Evolutionary conservation across 257 asterid genomes (phyloP).

Genomic region (Scutellaria baicalensis): DNA sequence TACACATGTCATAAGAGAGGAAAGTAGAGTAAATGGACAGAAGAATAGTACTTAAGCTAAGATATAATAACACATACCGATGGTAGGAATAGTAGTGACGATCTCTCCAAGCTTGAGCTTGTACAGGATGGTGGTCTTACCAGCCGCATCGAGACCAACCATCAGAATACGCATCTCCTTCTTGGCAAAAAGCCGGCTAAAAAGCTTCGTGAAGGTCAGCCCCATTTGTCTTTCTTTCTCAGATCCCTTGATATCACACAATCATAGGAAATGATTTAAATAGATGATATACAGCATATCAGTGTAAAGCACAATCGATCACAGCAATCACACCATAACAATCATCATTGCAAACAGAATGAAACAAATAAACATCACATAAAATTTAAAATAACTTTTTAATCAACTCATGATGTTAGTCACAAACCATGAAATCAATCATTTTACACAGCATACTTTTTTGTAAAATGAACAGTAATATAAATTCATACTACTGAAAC

Average conservation of each 20-base stretch:
- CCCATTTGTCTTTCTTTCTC: conserved; percentile 53
- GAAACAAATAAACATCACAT: neutral
- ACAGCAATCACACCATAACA: neutral
- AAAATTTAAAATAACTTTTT: neutral
- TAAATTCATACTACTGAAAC: neutral
- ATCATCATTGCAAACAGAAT: neutral
- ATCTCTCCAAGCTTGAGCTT: conserved; percentile 97
- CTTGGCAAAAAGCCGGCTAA: conserved; percentile 88
- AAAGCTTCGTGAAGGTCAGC: conserved; percentile 71
- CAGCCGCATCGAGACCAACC: conserved; percentile 97
- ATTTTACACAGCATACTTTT: neutral
- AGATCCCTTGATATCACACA: conserved; percentile 23
- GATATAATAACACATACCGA: conserved; percentile 44
- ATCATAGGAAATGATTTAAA: neutral
- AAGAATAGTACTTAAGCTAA: neutral
- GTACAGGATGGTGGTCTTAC: conserved; percentile 92
- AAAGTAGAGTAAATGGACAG: neutral
- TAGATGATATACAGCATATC: neutral
- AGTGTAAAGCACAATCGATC: neutral
- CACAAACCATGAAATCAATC: neutral
- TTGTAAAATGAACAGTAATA: neutral
- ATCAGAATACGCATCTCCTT: conserved; percentile 86
- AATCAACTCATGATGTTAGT: neutral
- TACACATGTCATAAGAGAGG: neutral
- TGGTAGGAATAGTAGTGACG: conserved; percentile 91